Base-by-base conservation (phyloP, 257 asterid genomes). In the Leptodermis oblonga region DNA sequence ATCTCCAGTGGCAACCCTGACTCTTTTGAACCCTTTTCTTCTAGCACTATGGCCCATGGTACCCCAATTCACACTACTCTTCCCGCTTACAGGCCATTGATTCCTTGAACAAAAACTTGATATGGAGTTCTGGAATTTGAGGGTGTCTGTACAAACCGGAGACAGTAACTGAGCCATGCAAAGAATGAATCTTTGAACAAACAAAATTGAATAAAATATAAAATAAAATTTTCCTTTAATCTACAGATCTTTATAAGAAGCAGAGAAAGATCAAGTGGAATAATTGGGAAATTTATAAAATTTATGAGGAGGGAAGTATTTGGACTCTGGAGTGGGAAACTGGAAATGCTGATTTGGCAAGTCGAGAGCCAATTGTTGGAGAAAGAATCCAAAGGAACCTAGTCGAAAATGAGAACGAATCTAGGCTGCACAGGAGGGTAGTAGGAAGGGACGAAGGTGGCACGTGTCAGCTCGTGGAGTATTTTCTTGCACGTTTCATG, bases 121-220 rank as follows among this genome's bases (percentile, higher is more conserved):
- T 42, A 67, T 52, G 60, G 87, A 83, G 71, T 73, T 81, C 3
- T 87, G 89, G 61, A 85, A 85, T 82, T 89, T 87, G 62, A 87
- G 80, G 23, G 85, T n/a, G 70, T 92, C 93, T 33, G 90, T 82
- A 67, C 89, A 89, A 37, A 87, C 94, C 48, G 96, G 95, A 26
- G 95, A 82, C 41, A 92, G 61, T 23, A 89, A 74, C 66, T 77
- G 82, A 82, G 95, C 61, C 78, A 76, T 74, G 77, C 65, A 75
- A 51, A 46, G 63, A 41, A 28, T 51, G 7, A 28, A 33, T 36
- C 17, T 51, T 9, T 33, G 39, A 65, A 65, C 41, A 12, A 25
- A 33, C 11, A 1, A 23, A 18, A 46, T n/a, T n/a, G n/a, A n/a
- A 52, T 62, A 34, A 62, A 67, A 36, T 34, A 30, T 53, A 34